Conservation (phyloP, 306 rosid genomes). For the Inga oerstediana region DNA sequence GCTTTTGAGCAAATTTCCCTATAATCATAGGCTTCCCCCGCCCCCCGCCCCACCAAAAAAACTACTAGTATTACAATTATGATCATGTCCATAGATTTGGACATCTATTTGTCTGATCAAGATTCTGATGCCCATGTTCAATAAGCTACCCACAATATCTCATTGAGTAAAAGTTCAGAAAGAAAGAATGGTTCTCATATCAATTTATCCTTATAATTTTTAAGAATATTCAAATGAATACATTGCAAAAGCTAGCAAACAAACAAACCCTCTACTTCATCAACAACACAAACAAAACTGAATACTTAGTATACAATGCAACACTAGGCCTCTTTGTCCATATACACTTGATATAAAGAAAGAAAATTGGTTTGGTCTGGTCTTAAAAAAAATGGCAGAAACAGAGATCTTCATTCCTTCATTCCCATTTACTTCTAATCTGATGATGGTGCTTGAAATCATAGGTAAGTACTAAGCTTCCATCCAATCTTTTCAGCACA, state of each 20-base stretch:
- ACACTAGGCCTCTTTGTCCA: not conserved
- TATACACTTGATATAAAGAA: conserved; percentile 1
- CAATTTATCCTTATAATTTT: not conserved
- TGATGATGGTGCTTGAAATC: conserved; percentile 52
- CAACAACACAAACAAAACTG: conserved; percentile 31
- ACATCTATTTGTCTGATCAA: not conserved
- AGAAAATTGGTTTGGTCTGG: not conserved
- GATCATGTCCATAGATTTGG: not conserved
- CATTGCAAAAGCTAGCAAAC: conserved; percentile 12
- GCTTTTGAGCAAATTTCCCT: too few relatives aligned
- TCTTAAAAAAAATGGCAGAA: not conserved
- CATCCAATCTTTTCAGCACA: conserved; percentile 58
- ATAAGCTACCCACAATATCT: too few relatives aligned
- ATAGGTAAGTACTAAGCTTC: conserved; percentile 47
- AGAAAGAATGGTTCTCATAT: not conserved
- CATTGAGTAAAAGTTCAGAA: not conserved
- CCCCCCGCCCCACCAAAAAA: too few relatives aligned
- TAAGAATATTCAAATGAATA: conserved; percentile 7
- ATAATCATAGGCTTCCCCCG: too few relatives aligned
- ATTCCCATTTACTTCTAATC: conserved; percentile 65
- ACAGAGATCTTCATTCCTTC: conserved; percentile 5
- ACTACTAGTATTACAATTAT: not conserved
- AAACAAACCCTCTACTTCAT: conserved; percentile 19
- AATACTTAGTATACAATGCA: not conserved
- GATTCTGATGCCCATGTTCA: not conserved